Evolutionary conservation across 106 monocot species (phyloP).

Genomic region (Allium cepa): DNA sequence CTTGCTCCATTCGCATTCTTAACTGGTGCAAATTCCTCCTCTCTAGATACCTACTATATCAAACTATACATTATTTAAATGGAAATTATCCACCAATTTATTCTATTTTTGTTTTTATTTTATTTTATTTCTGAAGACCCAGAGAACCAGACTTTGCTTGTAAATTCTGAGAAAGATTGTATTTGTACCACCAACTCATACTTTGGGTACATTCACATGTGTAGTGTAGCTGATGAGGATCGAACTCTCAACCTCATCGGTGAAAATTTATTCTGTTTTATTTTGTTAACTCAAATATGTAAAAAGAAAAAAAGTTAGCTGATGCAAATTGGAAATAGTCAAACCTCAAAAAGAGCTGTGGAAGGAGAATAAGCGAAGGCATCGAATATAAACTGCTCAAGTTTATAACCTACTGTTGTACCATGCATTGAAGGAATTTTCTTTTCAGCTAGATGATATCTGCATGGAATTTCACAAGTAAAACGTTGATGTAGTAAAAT

Average conservation of each 20-base stretch:
- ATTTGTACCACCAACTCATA: no score
- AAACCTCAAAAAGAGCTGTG: conserved; percentile 82
- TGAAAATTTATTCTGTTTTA: no score
- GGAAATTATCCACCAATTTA: no score
- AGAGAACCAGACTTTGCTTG: neutral
- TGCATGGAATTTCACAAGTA: conserved; percentile 21
- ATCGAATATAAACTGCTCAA: conserved; percentile 97
- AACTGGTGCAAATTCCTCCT: conserved; percentile 98
- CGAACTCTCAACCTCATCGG: no score
- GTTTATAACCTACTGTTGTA: conserved; percentile 60
- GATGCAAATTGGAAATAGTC: neutral
- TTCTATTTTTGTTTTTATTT: neutral
- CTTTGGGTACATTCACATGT: no score
- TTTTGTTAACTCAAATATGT: no score
- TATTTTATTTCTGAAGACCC: neutral
- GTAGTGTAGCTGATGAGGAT: no score
- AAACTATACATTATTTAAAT: neutral
- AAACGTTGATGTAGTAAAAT: no score
- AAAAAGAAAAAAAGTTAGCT: neutral
- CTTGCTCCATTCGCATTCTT: conserved; percentile 96
- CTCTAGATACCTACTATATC: conserved; percentile 48
- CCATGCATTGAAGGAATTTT: conserved; percentile 88
- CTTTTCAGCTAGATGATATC: conserved; percentile 95
- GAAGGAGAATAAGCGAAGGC: conserved; percentile 92
- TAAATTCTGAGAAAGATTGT: no score